Conservation (phyloP, 2,329 filamentous ascomycete species). For the Pseudogymnoascus sp. region DNA sequence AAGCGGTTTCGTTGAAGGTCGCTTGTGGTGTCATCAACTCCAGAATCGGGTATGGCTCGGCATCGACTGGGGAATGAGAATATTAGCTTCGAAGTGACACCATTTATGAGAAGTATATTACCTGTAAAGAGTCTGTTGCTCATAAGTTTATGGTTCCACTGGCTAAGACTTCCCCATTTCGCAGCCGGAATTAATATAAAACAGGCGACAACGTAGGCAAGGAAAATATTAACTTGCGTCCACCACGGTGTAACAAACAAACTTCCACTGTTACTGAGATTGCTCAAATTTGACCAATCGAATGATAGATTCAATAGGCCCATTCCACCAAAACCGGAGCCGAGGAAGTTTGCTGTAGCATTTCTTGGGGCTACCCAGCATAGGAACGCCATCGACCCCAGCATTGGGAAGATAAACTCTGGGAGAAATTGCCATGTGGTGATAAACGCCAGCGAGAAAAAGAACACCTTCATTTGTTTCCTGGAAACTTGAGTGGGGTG, state of each 20-base stretch:
- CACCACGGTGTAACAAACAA: conserved; percentile 50
- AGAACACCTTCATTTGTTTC: conserved; percentile 50
- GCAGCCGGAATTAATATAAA: conserved; percentile 52
- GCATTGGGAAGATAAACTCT: conserved; percentile 51
- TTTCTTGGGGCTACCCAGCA: conserved; percentile 57
- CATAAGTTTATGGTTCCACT: conserved; percentile 47
- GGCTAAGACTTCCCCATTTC: conserved; percentile 47
- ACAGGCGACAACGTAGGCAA: conserved; percentile 46
- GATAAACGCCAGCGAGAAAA: conserved; percentile 42
- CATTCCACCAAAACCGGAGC: conserved; percentile 53
- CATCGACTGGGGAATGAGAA: background rate
- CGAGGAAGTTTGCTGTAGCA: conserved; percentile 50
- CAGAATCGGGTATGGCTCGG: conserved; percentile 26
- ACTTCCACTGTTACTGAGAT: conserved; percentile 33
- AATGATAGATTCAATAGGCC: conserved; percentile 51
- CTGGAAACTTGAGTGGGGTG: conserved; percentile 40
- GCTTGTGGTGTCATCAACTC: conserved; percentile 29
- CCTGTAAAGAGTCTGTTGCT: conserved; percentile 46
- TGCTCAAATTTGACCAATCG: conserved; percentile 54
- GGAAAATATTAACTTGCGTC: conserved; percentile 48
- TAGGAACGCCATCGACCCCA: conserved; percentile 51
- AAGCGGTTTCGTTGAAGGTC: conserved; percentile 33
- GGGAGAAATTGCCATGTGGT: conserved; percentile 55
- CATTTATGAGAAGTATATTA: conserved; percentile 31
- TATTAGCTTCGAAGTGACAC: conserved; percentile 30